Evolutionary conservation across 371 early-diverging fungal genomes (phyloP).

Genomic region (Mortierella sp.): DNA sequence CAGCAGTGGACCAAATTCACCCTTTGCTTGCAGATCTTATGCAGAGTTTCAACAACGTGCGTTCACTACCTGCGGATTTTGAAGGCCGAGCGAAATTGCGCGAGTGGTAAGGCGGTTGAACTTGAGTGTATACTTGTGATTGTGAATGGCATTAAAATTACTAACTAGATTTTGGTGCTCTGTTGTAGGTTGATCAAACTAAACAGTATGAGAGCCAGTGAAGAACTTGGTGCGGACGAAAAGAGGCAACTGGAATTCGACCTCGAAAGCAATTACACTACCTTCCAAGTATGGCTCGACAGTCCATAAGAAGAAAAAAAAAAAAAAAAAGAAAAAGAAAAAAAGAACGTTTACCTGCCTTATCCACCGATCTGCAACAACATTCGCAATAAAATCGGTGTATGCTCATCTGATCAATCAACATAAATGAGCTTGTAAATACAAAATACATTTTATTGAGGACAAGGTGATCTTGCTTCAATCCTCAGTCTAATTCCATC

Average conservation of each 20-base stretch:
- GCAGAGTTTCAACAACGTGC: conserved; percentile 87
- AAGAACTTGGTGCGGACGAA: conserved; percentile 90
- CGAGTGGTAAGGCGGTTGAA: conserved; percentile 73
- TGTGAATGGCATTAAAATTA: background rate
- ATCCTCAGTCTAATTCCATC: background rate
- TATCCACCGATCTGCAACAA: background rate
- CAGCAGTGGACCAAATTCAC: conserved; percentile 93
- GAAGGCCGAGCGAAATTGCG: conserved; percentile 85
- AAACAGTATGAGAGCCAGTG: conserved; percentile 93
- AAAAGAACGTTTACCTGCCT: background rate
- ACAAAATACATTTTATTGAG: conserved; percentile 2
- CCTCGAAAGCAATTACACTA: conserved; percentile 81
- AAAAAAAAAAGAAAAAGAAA: background rate
- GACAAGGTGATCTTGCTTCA: background rate
- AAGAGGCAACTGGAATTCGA: conserved; percentile 95
- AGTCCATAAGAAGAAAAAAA: conserved; percentile 19
- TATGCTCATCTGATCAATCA: background rate
- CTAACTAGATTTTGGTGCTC: background rate
- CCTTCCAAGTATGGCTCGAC: conserved; percentile 71
- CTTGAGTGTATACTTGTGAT: background rate
- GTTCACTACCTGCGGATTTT: conserved; percentile 84
- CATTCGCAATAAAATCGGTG: background rate
- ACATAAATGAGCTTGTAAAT: background rate
- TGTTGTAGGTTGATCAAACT: conserved; percentile 81
- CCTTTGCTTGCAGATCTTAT: conserved; percentile 92